Base-by-base conservation (phyloP, 2,329 filamentous ascomycete genomes). In the Aspergillus versicolor region DNA sequence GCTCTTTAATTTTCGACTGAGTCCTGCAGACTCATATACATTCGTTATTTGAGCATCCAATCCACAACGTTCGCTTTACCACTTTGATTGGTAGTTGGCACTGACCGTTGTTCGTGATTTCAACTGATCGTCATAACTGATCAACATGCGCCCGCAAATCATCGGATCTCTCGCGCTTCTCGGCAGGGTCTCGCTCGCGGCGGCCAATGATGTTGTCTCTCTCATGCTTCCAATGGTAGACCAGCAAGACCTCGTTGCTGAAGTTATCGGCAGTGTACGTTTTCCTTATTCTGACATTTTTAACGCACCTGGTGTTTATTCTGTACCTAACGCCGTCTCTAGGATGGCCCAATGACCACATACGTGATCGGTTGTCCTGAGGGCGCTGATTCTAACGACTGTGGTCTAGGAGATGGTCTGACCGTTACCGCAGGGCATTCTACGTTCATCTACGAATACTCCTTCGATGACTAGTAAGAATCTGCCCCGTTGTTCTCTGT, bases 111-210 rank as follows among this genome's bases (percentile, higher is more conserved):
- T 32, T 57, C 50, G 5, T 21, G 21, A 21, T 30, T 30, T 41
- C 11, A 41, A 30, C 21, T 21, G 45, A 47, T 47, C 45, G 22
- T 34, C 43, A 42, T 44, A 44, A 53, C 15, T 48, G 50, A 53
- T 49, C 57, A 59, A 44, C 40, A 63, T 61, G 61, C 61, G 57
- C 46, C n/a, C 57, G 17, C 57, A 60, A 54, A 52, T 52, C 45
- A 30, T 57, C 59, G 52, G 62, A 56, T 57, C 66, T 54, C 32
- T 68, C 48, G 65, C 65, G 54, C 54, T 70, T 48, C 53, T 70
- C 60, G 62, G 67, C 41, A 60, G 63, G 57, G 62, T 62, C 44
- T 63, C 67, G 40, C 58, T 68, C 27, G 67, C 57, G 24, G 54
- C 52, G 21, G 61, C 61, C 45, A 56, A 56, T 52, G 60, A 63